Conservation (phyloP, 805 yeast species). For the Lachancea kluyveri region DNA sequence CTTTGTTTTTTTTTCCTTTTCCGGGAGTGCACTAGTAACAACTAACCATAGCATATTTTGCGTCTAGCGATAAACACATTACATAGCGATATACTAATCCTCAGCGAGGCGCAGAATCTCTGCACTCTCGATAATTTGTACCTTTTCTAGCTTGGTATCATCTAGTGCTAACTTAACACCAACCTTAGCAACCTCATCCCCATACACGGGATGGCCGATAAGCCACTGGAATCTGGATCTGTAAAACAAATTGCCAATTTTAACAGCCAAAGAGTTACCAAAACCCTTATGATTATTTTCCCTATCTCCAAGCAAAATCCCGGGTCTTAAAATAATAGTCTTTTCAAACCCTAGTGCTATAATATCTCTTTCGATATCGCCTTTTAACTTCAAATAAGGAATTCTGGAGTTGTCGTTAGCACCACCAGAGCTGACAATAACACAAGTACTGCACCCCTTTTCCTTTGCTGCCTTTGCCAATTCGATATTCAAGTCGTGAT, state of each 20-base stretch:
- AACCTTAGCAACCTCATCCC: conserved; percentile 58
- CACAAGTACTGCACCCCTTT: conserved; percentile 60
- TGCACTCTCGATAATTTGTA: conserved; percentile 25
- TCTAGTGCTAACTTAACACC: conserved; percentile 40
- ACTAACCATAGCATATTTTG: too few species aligned
- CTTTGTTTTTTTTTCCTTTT: too few species aligned
- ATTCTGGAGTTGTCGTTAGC: conserved; percentile 53
- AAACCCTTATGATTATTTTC: conserved; percentile 34
- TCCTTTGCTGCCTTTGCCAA: conserved; percentile 70
- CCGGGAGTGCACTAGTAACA: too few species aligned
- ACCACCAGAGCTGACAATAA: conserved; percentile 62
- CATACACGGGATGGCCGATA: conserved; percentile 46
- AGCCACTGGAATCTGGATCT: conserved; percentile 31
- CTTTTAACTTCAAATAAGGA: conserved; percentile 64
- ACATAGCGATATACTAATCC: too few species aligned
- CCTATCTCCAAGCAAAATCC: conserved; percentile 62
- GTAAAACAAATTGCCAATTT: conserved; percentile 30
- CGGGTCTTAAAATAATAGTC: conserved; percentile 75
- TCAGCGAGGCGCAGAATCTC: conserved; percentile 24
- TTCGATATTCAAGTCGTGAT: conserved; percentile 62
- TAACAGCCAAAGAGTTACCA: conserved; percentile 28
- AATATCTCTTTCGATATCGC: conserved; percentile 66
- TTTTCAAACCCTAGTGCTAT: conserved; percentile 57
- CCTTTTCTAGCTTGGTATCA: conserved; percentile 19
- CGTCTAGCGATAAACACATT: too few species aligned